Evolutionary conservation across 2,329 filamentous ascomycete species (phyloP), one percentile per base, ranked within the genome.

Genomic region (Huntiella abstrusa): DNA sequence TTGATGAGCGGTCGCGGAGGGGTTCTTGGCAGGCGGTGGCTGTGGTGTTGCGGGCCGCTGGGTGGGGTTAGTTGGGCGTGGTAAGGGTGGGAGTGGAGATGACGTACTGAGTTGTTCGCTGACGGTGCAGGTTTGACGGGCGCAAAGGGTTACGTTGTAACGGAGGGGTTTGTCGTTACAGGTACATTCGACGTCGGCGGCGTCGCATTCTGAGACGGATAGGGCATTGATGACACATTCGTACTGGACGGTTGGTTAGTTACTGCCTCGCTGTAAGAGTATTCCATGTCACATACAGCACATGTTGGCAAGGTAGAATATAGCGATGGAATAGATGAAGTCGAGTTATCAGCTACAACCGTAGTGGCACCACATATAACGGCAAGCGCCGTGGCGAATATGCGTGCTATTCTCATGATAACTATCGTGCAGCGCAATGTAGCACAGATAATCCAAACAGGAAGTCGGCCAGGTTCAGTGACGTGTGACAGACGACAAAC

Each of bases 1-100:
- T 51, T 16, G 55, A 51, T 51, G 52, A 59, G 44, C 57, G 61
- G 51, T 63, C 54, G 10, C 57, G 53, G 5, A 56, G 33, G 6
- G 52, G 55, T 3, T 52, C 55, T 19, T 51, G 47, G 49, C 59
- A 64, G 7, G 51, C 50, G 2, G 55, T 57, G 28, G 52, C 45
- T 32, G 56, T 54, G 2, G 52, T 11, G 36, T 53, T 52, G 42
- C 51, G 53, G 38, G 47, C 51, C 4, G 35, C 47, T 52, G 16
- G 33, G 33, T 41, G 19, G 33, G 16, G 16, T 41, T 41, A 11
- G 10, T 47, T 42, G 37, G 13, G 33, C 16, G 33, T 16, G 11
- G 28, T 15, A 3, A 32, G 36, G 39, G 43, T 39, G 51, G 41
- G 41, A 17, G 12, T 45, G 17, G 16, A 35, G 15, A n/a, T 39